A percentile compares a stretch with the other conserved stretches of the same genome.
These are phyloP conservation scores for Coemansia linderi DNA, from an alignment of 371 early-diverging fungal species.

Conservation along the genomic window DNA sequence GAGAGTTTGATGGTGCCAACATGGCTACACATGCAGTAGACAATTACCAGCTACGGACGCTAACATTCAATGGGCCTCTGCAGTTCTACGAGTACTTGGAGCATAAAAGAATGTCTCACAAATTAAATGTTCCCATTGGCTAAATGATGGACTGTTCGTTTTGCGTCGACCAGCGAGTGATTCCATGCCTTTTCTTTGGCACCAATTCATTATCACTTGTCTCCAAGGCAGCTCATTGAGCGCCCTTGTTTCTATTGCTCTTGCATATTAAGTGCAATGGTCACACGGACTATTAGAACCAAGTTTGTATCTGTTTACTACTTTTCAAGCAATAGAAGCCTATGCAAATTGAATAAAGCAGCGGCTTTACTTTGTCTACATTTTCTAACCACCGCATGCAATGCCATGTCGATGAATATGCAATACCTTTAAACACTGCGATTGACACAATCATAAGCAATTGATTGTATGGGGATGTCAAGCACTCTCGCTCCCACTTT, in stretches of 20 bases:
- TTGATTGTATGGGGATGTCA: background rate
- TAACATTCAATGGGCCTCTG: background rate
- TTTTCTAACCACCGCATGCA: background rate
- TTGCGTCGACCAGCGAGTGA: background rate
- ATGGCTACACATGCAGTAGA: background rate
- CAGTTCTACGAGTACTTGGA: constrained; percentile 1
- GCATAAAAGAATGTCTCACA: background rate
- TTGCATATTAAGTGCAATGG: no score
- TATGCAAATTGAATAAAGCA: no score
- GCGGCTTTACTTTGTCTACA: no score
- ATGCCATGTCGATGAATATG: background rate
- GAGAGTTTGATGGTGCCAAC: background rate
- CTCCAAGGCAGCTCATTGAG: no score
- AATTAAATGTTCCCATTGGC: background rate
- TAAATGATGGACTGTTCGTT: background rate
- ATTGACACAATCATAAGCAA: background rate
- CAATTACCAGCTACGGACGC: background rate
- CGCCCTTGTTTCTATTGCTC: no score
- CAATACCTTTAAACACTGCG: background rate
- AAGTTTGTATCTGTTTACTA: no score
- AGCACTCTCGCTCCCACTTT: background rate
- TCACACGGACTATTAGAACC: no score
- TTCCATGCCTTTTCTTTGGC: no score
- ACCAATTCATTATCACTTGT: no score
- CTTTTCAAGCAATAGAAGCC: no score